Evolutionary conservation across 495 filamentous ascomycete genomes (phyloP).

Genomic region (Aspergillus affinis): DNA sequence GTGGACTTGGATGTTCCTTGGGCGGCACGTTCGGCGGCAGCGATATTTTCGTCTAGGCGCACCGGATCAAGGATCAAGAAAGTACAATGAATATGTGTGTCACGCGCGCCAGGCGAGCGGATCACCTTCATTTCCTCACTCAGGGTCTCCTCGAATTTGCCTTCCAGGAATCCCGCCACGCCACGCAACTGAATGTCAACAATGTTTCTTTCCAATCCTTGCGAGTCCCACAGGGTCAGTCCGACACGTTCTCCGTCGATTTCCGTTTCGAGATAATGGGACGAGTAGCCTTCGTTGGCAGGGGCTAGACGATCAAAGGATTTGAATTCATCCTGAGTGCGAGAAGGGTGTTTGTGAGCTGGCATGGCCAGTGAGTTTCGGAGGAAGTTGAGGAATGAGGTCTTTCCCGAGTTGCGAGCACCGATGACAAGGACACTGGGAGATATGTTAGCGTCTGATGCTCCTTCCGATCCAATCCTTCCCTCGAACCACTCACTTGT

Average conservation of each 20-base stretch:
- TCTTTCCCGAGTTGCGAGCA: constrained; percentile 87
- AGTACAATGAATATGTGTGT: constrained; percentile 96
- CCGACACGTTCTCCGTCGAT: constrained; percentile 91
- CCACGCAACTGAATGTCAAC: constrained; percentile 92
- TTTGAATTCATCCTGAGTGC: constrained; percentile 53
- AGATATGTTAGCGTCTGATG: constrained; percentile 14
- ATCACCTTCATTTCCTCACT: constrained; percentile 97
- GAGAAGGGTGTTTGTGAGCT: constrained; percentile 65
- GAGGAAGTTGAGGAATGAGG: constrained; percentile 94
- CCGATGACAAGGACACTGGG: constrained; percentile 88
- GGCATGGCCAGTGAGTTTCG: constrained; percentile 78
- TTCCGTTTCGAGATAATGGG: constrained; percentile 90
- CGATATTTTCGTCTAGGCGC: constrained; percentile 79
- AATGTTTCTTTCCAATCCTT: constrained; percentile 88
- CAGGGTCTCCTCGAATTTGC: constrained; percentile 98
- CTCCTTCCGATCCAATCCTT: not conserved
- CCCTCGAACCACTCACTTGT: constrained; percentile 71
- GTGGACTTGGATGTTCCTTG: constrained; percentile 55
- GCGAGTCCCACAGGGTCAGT: constrained; percentile 93
- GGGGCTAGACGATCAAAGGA: constrained; percentile 36
- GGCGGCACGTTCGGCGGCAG: constrained; percentile 59
- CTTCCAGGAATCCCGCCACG: constrained; percentile 89
- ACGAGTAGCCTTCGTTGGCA: constrained; percentile 68
- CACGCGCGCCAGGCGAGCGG: constrained; percentile 85
- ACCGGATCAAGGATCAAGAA: constrained; percentile 90